Conservation (phyloP, 495 filamentous ascomycete species). For the Clohesyomyces aquaticus region DNA sequence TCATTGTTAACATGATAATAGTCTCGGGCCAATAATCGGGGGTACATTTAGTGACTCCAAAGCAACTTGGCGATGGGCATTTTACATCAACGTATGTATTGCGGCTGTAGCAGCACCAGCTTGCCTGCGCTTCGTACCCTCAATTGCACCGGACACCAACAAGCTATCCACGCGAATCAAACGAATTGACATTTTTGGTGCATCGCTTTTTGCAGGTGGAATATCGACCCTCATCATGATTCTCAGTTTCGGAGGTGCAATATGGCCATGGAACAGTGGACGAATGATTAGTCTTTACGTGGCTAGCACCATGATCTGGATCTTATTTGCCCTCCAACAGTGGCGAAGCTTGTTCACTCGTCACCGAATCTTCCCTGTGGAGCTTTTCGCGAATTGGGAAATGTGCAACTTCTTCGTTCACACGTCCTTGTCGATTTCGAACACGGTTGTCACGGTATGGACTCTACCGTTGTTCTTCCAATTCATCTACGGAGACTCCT, state of each 20-base stretch:
- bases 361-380: conserved; percentile 55
- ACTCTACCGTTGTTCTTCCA: conserved; percentile 45
- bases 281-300: conserved; percentile 60
- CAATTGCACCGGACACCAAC: neutral
- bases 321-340: conserved; percentile 58
- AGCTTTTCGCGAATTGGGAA: conserved; percentile 54
- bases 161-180: neutral
- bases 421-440: conserved; percentile 45
- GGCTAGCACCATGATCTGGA: conserved; percentile 55
- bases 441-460: conserved; percentile 31
- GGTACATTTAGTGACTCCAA: conserved; percentile 33
- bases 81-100: conserved; percentile 37
- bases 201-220: conserved; percentile 5
- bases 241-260: conserved; percentile 55
- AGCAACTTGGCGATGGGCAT: conserved; percentile 39
- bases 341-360: conserved; percentile 57
- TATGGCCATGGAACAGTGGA: conserved; percentile 58
- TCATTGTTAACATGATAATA: too few species aligned
- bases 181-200: conserved; percentile 17
- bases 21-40: conserved; percentile 36
- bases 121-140: conserved; percentile 21
- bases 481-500: conserved; percentile 54
- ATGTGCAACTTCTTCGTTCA: conserved; percentile 55
- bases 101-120: conserved; percentile 15
- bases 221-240: conserved; percentile 8